These are phyloP conservation scores for Arabidopsis arenosa DNA, from an alignment of 345 rosid species.

Conservation along the genomic window DNA sequence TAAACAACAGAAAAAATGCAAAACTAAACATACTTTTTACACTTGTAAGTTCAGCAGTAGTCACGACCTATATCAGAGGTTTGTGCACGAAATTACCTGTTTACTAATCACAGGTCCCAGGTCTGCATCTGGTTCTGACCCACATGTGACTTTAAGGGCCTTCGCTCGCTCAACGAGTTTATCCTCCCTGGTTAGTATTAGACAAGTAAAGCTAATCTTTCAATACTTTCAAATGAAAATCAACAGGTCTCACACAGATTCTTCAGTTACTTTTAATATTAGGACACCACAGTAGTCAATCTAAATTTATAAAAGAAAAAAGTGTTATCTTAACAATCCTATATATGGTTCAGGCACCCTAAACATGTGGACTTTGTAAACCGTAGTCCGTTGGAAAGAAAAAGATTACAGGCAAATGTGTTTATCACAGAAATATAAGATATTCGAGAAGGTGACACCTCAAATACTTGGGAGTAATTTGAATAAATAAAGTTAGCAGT, in stretches of 20 bases:
- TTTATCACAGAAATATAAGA: neutral
- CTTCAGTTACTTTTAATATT: neutral
- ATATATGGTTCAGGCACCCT: neutral
- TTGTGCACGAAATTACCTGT: slow-evolving; percentile 51
- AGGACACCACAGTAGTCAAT: neutral
- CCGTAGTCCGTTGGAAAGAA: neutral
- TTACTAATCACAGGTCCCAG: slow-evolving; percentile 96
- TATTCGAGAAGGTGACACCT: neutral
- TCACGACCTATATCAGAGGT: neutral
- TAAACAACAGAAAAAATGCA: slow-evolving; percentile 3
- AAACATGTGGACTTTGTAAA: neutral
- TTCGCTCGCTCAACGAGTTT: slow-evolving; percentile 79
- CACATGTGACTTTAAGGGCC: slow-evolving; percentile 85
- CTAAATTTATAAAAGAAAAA: neutral
- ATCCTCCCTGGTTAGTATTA: slow-evolving; percentile 60
- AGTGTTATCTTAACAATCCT: neutral
- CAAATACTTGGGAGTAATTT: neutral
- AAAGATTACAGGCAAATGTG: slow-evolving; percentile 1
- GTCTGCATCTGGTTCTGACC: slow-evolving; percentile 85
- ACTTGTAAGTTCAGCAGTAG: neutral
- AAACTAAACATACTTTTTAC: neutral
- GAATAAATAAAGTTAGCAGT: slow-evolving; percentile 31
- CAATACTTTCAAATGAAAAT: slow-evolving; percentile 2
- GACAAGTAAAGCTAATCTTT: slow-evolving; percentile 7
- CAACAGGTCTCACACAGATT: slow-evolving; percentile 1